Evolutionary conservation across 169 alveolate genomes (phyloP).

Genomic region (Plasmodium sp.): DNA sequence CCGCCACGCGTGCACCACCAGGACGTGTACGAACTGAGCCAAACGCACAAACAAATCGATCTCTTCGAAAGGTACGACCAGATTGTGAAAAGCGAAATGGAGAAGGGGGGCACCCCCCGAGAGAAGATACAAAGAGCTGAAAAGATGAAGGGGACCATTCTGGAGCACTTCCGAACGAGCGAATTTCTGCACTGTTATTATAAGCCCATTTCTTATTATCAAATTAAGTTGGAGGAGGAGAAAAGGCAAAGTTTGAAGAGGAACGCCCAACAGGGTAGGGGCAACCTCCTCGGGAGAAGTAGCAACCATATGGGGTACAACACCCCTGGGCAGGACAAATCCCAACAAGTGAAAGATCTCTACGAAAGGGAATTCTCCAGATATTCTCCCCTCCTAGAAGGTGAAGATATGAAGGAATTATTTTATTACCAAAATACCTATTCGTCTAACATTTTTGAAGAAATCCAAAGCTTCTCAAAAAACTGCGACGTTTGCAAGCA

Average conservation of each 20-base stretch:
- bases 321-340: neutral
- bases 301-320: neutral
- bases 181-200: slow-evolving; percentile 70
- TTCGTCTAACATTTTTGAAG: slow-evolving; percentile 47
- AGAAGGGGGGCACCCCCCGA: neutral
- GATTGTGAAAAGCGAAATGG: slow-evolving; percentile 20
- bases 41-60: slow-evolving; percentile 23
- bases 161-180: slow-evolving; percentile 39
- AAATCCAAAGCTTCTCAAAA: slow-evolving; percentile 60
- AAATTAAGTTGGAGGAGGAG: slow-evolving; percentile 46
- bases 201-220: slow-evolving; percentile 66
- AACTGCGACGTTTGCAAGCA: slow-evolving; percentile 73
- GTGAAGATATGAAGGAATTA: slow-evolving; percentile 48
- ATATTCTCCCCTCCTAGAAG: slow-evolving; percentile 37
- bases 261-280: neutral
- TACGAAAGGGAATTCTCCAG: slow-evolving; percentile 30
- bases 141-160: slow-evolving; percentile 13
- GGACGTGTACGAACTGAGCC: neutral
- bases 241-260: neutral
- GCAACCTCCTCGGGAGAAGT: neutral
- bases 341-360: neutral
- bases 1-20: neutral
- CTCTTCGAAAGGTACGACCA: slow-evolving; percentile 49
- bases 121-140: slow-evolving; percentile 26
- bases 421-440: slow-evolving; percentile 59